Conservation (phyloP, 2,329 filamentous ascomycete genomes). For the Tolypocladium guangdongense region DNA sequence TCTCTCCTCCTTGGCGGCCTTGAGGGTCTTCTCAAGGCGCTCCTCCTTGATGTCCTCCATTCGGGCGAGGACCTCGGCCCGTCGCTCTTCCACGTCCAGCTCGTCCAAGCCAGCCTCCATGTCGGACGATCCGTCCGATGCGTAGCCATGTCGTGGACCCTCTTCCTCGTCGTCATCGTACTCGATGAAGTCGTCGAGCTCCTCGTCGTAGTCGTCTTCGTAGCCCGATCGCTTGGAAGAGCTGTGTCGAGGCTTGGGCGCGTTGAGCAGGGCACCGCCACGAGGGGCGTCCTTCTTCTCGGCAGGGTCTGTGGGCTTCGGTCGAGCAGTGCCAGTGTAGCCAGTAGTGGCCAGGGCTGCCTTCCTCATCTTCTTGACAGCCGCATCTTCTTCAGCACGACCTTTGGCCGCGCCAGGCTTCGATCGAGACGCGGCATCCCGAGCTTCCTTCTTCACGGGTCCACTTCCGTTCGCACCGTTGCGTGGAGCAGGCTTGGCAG, state of each 20-base stretch:
- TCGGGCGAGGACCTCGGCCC: conserved; percentile 50
- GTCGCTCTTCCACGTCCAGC: conserved; percentile 59
- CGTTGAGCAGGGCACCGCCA: conserved; percentile 30
- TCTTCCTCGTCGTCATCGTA: conserved; percentile 45
- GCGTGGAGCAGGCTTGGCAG: conserved; percentile 16
- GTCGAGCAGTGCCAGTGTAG: conserved; percentile 53
- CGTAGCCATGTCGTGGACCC: conserved; percentile 40
- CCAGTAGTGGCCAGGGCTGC: conserved; percentile 51
- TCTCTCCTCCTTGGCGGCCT: conserved; percentile 49
- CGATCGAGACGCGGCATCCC: conserved; percentile 1
- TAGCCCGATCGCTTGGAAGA: conserved; percentile 27
- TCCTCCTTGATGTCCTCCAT: conserved; percentile 58
- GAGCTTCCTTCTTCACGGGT: conserved; percentile 1
- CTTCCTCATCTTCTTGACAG: conserved; percentile 51
- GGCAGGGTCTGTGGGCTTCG: conserved; percentile 29
- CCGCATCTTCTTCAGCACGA: conserved; percentile 21
- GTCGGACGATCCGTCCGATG: conserved; percentile 58
- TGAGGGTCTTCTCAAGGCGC: conserved; percentile 48
- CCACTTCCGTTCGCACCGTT: conserved; percentile 12
- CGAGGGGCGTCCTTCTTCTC: conserved; percentile 24
- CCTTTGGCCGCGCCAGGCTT: conserved; percentile 8
- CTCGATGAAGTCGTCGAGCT: conserved; percentile 51
- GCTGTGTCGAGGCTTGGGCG: conserved; percentile 14
- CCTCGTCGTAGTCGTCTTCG: conserved; percentile 52
- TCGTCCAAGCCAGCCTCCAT: conserved; percentile 71